Base-by-base conservation (phyloP, 768 basidiomycete genomes). In the Mycena rosella region DNA sequence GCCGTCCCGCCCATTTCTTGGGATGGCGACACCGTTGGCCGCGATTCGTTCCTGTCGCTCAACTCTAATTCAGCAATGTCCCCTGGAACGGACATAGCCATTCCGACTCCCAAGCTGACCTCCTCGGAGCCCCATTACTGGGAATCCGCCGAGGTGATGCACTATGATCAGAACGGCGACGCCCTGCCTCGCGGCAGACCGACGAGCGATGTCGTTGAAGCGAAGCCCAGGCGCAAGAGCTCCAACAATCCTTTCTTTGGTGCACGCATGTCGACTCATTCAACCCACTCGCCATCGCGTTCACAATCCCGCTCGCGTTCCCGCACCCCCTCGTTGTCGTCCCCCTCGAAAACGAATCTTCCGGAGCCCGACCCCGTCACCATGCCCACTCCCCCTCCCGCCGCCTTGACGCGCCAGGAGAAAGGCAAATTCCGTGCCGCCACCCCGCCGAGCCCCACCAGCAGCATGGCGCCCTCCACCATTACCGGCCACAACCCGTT, bases 31-130 rank as follows among this genome's bases (percentile, higher is more conserved):
- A 82, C 85, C 8, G 81, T 83, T 34, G 80, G 80, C 29, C 84
- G 80, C 52, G 80, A 84, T 22, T 89, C 89, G 2, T 84, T 85
- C 79, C 74, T 87, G 18, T 86, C 87, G 6, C 66, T 85, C 38
- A 82, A 74, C 60, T 83, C 85, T n/a, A 80, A 79, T 26, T 78
- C 80, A 40, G 79, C 86, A 22, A 84, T 87, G 81, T 85, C 88
- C 5, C 85, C 89, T 13, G 79, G 81, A 42, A 64, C 80, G 27
- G 83, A 80, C 55, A 83, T 84, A 74, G 89, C 88, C 36, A 88
- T 88, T 73, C 86, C 85, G 68, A 92, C 91, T 6, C 91, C 91
- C 51, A 81, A 81, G 10, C 86, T 89, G 15, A 87, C 82, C 29
- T 72, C 78, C 5, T 84, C 86, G 2, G 78, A 83, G 18, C 75